Conservation (phyloP, 2,329 filamentous ascomycete genomes). For the Raffaelea ambrosiae region DNA sequence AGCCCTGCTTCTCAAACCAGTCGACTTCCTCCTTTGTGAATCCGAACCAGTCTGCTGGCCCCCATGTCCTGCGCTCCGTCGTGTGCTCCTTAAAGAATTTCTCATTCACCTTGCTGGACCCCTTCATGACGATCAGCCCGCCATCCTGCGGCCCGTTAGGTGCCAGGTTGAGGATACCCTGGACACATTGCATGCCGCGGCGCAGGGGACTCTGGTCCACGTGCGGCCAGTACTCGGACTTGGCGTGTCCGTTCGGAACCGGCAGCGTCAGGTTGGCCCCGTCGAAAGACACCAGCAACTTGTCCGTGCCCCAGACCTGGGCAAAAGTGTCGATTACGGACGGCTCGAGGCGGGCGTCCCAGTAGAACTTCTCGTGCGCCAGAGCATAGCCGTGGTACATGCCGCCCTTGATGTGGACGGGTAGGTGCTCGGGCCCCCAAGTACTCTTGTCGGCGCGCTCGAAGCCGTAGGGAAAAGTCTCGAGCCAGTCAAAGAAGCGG, state of each 20-base stretch:
- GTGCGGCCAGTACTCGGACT: constrained; percentile 25
- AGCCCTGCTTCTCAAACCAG: constrained; percentile 2
- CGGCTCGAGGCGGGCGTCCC: constrained; percentile 25
- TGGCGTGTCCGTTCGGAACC: constrained; percentile 8
- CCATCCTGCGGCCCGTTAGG: constrained; percentile 26
- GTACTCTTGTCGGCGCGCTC: constrained; percentile 22
- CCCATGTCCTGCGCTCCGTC: not conserved
- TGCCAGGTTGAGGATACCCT: constrained; percentile 22
- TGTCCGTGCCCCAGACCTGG: constrained; percentile 26
- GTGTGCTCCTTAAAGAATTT: not conserved
- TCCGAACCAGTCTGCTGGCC: not conserved
- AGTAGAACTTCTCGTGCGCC: constrained; percentile 29
- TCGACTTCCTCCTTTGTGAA: not conserved
- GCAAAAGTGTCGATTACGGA: constrained; percentile 27
- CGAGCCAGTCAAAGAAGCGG: constrained; percentile 14
- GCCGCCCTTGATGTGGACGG: constrained; percentile 17
- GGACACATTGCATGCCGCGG: constrained; percentile 18
- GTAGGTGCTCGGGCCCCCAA: constrained; percentile 26
- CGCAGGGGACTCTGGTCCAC: constrained; percentile 21
- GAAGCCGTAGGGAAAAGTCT: constrained; percentile 12
- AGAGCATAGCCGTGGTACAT: constrained; percentile 21
- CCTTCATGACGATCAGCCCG: constrained; percentile 24
- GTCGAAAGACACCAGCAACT: constrained; percentile 28
- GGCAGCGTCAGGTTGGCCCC: constrained; percentile 27
- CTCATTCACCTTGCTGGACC: constrained; percentile 13